Percentiles rank a stretch among this genome's conserved stretches.
Evolutionary conservation across 371 early-diverging fungal species (phyloP).

Genomic region (Chytridium lagenaria): DNA sequence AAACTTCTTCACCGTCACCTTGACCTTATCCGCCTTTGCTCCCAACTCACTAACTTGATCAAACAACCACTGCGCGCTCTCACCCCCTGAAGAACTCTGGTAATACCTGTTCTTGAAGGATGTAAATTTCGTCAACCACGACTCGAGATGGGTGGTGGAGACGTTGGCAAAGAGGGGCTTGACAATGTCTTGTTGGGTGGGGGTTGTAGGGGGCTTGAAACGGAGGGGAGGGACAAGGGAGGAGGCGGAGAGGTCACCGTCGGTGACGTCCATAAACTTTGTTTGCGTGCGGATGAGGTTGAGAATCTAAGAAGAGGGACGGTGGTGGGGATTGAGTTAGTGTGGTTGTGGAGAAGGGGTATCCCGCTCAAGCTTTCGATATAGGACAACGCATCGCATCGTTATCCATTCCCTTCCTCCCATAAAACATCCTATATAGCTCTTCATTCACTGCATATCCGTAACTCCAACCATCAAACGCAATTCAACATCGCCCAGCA

Average conservation of each 20-base stretch:
- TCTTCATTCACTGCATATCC: too few species aligned
- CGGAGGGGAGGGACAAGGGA: constrained; percentile 1
- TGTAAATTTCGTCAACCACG: constrained; percentile 72
- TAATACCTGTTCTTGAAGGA: constrained; percentile 90
- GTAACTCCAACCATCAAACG: too few species aligned
- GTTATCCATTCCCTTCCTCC: too few species aligned
- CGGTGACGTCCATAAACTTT: constrained; percentile 89
- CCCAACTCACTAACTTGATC: constrained; percentile 59
- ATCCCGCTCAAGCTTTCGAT: too few species aligned
- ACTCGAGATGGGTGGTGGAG: constrained; percentile 66
- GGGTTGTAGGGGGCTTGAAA: constrained; percentile 23
- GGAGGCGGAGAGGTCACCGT: constrained; percentile 45
- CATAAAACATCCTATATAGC: too few species aligned
- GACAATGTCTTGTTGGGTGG: constrained; percentile 60
- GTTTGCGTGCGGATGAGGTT: constrained; percentile 68
- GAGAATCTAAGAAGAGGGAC: constrained; percentile 66
- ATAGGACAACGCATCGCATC: too few species aligned
- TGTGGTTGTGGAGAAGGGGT: too few species aligned
- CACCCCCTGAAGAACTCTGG: constrained; percentile 57
- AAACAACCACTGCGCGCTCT: constrained; percentile 81
- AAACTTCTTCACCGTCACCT: constrained; percentile 76
- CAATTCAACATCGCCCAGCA: too few species aligned
- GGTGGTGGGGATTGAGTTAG: too few species aligned
- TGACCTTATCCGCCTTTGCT: constrained; percentile 38
- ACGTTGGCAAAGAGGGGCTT: constrained; percentile 62